Evolutionary conservation across 306 rosid genomes (phyloP).

Genomic region (Cucumis melo): DNA sequence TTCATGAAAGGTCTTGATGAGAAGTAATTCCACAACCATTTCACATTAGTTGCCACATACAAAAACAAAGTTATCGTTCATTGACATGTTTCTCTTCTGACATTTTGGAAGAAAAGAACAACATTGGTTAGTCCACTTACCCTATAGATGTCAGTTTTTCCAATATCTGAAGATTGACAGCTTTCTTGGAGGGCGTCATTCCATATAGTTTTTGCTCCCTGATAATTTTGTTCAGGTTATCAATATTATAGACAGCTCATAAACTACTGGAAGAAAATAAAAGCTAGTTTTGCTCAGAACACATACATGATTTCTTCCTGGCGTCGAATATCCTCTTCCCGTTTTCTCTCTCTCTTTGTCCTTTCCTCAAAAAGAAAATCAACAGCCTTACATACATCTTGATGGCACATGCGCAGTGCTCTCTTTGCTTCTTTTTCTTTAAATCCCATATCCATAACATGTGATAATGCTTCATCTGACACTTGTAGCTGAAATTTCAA

Average conservation of each 20-base stretch:
- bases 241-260: slow-evolving; percentile 1
- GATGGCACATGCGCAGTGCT: slow-evolving; percentile 80
- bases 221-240: slow-evolving; percentile 11
- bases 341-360: slow-evolving; percentile 34
- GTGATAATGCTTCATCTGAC: slow-evolving; percentile 70
- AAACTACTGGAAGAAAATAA: background rate
- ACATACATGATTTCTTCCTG: slow-evolving; percentile 48
- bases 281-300: slow-evolving; percentile 1
- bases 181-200: slow-evolving; percentile 52
- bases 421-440: slow-evolving; percentile 54
- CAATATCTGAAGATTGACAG: slow-evolving; percentile 65
- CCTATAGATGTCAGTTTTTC: slow-evolving; percentile 62
- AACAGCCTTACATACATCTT: slow-evolving; percentile 67
- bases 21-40: background rate
- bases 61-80: background rate
- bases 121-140: slow-evolving; percentile 23
- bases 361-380: slow-evolving; percentile 74
- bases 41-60: background rate
- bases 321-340: slow-evolving; percentile 44
- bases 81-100: background rate
- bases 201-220: slow-evolving; percentile 87
- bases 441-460: slow-evolving; percentile 83
- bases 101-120: background rate
- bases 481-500: slow-evolving; percentile 62
- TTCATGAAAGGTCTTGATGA: background rate